Percentiles rank a stretch among this genome's conserved stretches.
These are phyloP conservation scores for Platanthera guangdongensis DNA, from an alignment of 106 monocot genomes.

Conservation along the genomic window DNA sequence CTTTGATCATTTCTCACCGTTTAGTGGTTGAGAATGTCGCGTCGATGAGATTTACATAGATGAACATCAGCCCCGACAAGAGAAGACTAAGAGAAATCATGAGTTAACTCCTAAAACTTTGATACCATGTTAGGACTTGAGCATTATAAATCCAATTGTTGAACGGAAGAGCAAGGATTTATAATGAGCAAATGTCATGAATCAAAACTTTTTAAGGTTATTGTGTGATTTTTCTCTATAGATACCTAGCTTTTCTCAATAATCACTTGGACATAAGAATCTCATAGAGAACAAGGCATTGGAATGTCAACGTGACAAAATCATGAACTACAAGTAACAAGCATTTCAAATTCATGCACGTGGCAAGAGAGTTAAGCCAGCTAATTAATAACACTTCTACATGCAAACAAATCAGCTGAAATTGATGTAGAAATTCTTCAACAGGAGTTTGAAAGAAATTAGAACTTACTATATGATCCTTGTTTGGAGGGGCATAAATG, in stretches of 20 bases:
- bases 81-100: no score
- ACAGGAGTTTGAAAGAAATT: background rate
- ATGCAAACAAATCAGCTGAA: background rate
- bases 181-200: no score
- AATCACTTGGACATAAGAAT: background rate
- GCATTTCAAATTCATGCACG: background rate
- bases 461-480: slow-evolving; percentile 78
- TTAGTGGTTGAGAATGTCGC: no score
- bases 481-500: slow-evolving; percentile 89
- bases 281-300: background rate
- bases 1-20: no score
- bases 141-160: no score
- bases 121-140: no score
- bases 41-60: no score
- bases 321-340: background rate
- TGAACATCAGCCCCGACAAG: no score
- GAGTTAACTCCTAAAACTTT: no score
- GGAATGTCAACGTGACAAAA: background rate
- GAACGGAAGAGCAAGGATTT: no score
- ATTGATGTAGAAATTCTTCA: background rate
- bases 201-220: no score
- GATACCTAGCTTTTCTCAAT: background rate
- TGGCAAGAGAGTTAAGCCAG: background rate
- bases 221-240: background rate
- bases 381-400: background rate